A percentile compares a stretch with the other conserved stretches of the same genome.
These are phyloP conservation scores for Coemansia sp. DNA, from an alignment of 192 early-diverging fungal genomes.

Conservation along the genomic window DNA sequence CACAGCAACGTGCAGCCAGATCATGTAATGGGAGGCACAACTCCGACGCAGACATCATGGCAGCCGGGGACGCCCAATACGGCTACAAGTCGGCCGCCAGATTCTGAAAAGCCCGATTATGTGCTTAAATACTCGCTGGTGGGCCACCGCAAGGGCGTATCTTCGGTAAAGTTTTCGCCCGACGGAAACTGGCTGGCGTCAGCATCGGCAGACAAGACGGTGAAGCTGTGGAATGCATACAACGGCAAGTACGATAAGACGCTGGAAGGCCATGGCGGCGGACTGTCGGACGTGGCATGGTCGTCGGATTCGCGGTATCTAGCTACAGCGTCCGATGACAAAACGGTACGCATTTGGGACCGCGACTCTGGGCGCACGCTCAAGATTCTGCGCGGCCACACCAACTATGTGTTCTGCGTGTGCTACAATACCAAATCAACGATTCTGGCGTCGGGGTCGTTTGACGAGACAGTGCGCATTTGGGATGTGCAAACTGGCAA, in stretches of 20 bases:
- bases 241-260: constrained; percentile 83
- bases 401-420: constrained; percentile 96
- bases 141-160: constrained; percentile 93
- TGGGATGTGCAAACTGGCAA: constrained; percentile 95
- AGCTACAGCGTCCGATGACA: constrained; percentile 93
- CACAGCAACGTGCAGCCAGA: constrained; percentile 15
- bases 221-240: constrained; percentile 89
- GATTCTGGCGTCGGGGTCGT: constrained; percentile 94
- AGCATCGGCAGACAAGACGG: constrained; percentile 85
- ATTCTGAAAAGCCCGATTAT: constrained; percentile 71
- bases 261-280: constrained; percentile 84
- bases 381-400: constrained; percentile 84
- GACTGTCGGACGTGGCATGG: constrained; percentile 97
- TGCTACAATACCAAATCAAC: constrained; percentile 94
- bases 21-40: constrained; percentile 1
- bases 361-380: constrained; percentile 69
- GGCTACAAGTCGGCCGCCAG: constrained; percentile 11
- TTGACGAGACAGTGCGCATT: constrained; percentile 94
- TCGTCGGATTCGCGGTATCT: constrained; percentile 85
- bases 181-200: constrained; percentile 97
- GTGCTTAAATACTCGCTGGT: constrained; percentile 82
- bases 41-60: constrained; percentile 11
- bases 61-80: constrained; percentile 11
- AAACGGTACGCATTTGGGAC: constrained; percentile 91
- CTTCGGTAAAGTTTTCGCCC: constrained; percentile 96